phyloP scores from a whole-genome alignment of 2,329 filamentous ascomycete species.

The Talaromyces sp. region DNA sequence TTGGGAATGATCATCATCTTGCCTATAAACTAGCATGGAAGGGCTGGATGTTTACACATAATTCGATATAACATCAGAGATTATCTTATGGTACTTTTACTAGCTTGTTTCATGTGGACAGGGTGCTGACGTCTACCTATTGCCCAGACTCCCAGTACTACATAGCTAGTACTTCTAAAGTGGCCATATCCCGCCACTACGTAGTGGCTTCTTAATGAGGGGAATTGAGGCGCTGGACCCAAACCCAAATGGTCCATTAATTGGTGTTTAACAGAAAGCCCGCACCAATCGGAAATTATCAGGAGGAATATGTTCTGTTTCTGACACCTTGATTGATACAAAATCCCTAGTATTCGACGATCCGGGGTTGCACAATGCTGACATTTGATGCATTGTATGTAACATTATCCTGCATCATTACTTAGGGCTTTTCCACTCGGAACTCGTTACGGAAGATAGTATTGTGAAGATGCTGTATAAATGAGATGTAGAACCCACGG shows the following conservation, averaged over 20 bases:
- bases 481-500: not conserved
- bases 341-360: not conserved
- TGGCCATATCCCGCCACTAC: not conserved
- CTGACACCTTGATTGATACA: not conserved
- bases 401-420: not conserved
- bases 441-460: not conserved
- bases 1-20: not conserved
- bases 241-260: not conserved
- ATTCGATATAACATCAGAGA: not conserved
- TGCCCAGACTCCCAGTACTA: not conserved
- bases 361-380: not conserved
- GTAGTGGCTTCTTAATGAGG: not conserved
- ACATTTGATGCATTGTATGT: not conserved
- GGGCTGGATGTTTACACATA: not conserved
- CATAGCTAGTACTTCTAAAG: not conserved
- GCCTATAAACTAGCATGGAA: too few species aligned
- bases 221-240: not conserved
- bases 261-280: not conserved
- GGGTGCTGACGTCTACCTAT: not conserved
- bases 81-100: not conserved
- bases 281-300: not conserved
- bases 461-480: not conserved
- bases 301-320: not conserved
- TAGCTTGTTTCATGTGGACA: not conserved
- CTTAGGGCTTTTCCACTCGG: not conserved